A percentile compares a stretch with the other conserved stretches of the same genome.
Conservation (phyloP, 2,329 filamentous ascomycete species). For the Cladosporium velox region DNA sequence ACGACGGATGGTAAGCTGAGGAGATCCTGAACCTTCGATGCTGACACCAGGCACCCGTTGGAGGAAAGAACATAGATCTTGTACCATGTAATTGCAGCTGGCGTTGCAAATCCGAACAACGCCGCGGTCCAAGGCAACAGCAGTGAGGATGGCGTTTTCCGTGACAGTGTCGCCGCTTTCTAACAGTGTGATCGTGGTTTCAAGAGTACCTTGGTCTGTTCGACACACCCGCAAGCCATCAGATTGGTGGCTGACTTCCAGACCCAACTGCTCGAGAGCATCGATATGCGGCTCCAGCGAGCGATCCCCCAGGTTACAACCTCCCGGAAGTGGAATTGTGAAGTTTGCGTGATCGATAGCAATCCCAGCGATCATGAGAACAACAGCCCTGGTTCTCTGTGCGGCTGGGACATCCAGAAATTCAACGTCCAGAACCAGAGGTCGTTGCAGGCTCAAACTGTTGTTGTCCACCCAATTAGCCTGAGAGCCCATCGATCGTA, state of each 20-base stretch:
- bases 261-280: not conserved
- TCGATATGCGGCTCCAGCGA: constrained; percentile 10
- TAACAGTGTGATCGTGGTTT: not conserved
- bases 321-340: not conserved
- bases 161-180: constrained; percentile 11
- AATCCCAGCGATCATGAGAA: not conserved
- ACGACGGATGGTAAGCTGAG: not conserved
- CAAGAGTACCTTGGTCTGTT: not conserved
- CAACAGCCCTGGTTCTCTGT: not conserved
- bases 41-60: not conserved
- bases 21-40: constrained; percentile 2
- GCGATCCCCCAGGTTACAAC: constrained; percentile 8
- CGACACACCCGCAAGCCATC: not conserved
- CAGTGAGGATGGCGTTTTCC: constrained; percentile 4
- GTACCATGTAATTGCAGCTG: constrained; percentile 15
- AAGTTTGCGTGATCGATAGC: not conserved
- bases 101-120: constrained; percentile 1
- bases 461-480: not conserved
- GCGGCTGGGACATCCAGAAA: not conserved
- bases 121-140: not conserved
- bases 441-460: not conserved
- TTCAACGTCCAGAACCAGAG: not conserved
- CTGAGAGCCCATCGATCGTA: not conserved
- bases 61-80: constrained; percentile 12
- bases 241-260: not conserved